A percentile compares a stretch with the other conserved stretches of the same genome.
These are phyloP conservation scores for Penicillium roqueforti DNA, from an alignment of 495 filamentous ascomycete genomes.

Conservation along the genomic window DNA sequence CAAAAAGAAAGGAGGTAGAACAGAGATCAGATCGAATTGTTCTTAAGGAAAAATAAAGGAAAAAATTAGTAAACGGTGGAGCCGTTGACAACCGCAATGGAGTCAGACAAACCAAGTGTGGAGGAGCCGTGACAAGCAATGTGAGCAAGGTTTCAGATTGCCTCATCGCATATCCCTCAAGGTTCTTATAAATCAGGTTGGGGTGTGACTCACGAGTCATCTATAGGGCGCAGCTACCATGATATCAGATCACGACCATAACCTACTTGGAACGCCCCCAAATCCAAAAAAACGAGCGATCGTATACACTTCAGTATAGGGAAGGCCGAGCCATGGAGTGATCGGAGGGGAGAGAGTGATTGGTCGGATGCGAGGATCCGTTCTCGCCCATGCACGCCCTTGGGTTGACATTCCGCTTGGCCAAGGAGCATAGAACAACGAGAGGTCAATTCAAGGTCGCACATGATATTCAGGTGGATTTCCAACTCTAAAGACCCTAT, in stretches of 20 bases:
- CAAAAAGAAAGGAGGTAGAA: background rate
- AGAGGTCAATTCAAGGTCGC: background rate
- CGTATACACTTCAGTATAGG: conserved; percentile 1
- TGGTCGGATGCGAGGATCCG: conserved; percentile 7
- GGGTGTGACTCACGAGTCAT: conserved; percentile 8
- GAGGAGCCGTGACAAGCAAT: conserved; percentile 9
- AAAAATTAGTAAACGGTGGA: conserved; percentile 23
- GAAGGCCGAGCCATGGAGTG: conserved; percentile 6
- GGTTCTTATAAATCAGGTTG: background rate
- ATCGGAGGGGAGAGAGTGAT: conserved; percentile 10
- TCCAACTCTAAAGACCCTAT: background rate
- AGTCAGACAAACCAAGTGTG: conserved; percentile 4
- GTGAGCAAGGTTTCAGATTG: background rate
- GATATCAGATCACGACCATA: background rate
- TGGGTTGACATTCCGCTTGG: conserved; percentile 27
- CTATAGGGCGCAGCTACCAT: background rate
- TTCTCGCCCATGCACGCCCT: conserved; percentile 21
- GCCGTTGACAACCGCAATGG: conserved; percentile 26
- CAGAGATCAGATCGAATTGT: background rate
- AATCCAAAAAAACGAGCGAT: background rate
- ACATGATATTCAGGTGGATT: background rate
- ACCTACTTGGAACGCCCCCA: background rate
- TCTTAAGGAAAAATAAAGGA: background rate
- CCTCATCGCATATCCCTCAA: background rate
- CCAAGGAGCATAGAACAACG: background rate